Percentiles rank a stretch among this genome's conserved stretches.
Conservation (phyloP, 805 yeast genomes). For the Ogataea neopini region DNA sequence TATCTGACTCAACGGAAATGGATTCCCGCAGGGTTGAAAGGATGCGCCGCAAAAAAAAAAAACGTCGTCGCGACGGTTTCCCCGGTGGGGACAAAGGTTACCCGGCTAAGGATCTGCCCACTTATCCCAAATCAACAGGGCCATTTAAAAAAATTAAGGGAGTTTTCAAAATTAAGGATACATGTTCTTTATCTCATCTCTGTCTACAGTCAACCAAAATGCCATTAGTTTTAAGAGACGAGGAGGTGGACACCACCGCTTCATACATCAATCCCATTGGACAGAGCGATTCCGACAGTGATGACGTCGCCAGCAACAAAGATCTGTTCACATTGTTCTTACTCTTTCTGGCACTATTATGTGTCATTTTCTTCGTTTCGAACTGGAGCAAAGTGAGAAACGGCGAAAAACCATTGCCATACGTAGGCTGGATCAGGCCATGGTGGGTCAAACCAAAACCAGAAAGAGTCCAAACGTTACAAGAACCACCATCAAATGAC, state of each 20-base stretch:
- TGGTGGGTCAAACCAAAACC: neutral
- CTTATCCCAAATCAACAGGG: neutral
- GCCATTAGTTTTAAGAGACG: neutral
- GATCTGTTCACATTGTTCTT: neutral
- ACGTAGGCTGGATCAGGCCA: constrained; percentile 6
- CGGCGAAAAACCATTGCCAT: constrained; percentile 7
- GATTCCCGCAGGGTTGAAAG: no score
- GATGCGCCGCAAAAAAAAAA: no score
- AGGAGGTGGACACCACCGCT: constrained; percentile 1
- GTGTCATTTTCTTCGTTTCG: constrained; percentile 1
- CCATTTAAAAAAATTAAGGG: no score
- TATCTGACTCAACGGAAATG: no score
- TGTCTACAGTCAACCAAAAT: neutral
- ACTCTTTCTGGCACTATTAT: neutral
- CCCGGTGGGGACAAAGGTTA: no score
- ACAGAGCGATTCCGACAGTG: neutral
- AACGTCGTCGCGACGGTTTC: no score
- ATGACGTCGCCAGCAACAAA: neutral
- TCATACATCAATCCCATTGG: neutral
- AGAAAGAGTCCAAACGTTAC: neutral
- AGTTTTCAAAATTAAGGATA: constrained; percentile 1
- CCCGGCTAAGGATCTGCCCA: constrained; percentile 1
- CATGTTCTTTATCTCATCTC: neutral
- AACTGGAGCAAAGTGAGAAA: constrained; percentile 8
- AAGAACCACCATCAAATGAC: neutral